Percentiles rank a stretch among this genome's conserved stretches.
These are phyloP conservation scores for Aspergillus aculeatinus DNA, from an alignment of 2,329 filamentous ascomycete genomes.

Conservation along the genomic window DNA sequence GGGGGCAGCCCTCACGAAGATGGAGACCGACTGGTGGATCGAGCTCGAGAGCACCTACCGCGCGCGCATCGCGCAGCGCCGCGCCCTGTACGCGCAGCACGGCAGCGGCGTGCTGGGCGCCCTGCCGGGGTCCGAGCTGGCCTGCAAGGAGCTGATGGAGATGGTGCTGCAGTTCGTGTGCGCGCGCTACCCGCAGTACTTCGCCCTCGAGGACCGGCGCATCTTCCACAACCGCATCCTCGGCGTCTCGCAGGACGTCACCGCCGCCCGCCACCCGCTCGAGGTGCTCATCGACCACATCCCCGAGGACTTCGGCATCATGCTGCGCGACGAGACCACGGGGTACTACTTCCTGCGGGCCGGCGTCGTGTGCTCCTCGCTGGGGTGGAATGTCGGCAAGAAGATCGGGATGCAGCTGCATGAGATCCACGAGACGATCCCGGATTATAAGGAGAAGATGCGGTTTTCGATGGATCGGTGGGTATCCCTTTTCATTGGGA, in stretches of 20 bases:
- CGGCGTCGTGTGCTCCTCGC: constrained; percentile 72
- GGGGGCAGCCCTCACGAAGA: constrained; percentile 66
- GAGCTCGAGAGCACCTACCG: constrained; percentile 76
- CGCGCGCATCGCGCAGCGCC: constrained; percentile 66
- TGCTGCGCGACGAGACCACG: constrained; percentile 67
- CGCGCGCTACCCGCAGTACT: constrained; percentile 73
- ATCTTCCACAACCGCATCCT: constrained; percentile 70
- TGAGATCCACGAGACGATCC: constrained; percentile 71
- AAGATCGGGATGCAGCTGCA: constrained; percentile 72
- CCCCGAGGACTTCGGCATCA: constrained; percentile 80
- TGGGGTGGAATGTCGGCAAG: constrained; percentile 74
- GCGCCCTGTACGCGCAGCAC: constrained; percentile 62
- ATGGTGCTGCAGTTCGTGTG: constrained; percentile 79
- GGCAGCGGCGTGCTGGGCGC: constrained; percentile 64
- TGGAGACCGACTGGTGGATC: constrained; percentile 86
- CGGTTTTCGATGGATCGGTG: constrained; percentile 81
- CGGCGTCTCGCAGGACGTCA: constrained; percentile 60
- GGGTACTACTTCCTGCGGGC: constrained; percentile 74
- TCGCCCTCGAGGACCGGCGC: constrained; percentile 57
- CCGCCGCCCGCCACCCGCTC: constrained; percentile 60
- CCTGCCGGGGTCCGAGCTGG: constrained; percentile 73
- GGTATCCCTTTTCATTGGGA: constrained; percentile 19
- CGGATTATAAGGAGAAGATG: constrained; percentile 86
- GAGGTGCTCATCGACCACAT: constrained; percentile 72
- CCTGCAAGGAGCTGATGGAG: constrained; percentile 84